A percentile compares a stretch with the other conserved stretches of the same genome.
These are phyloP conservation scores for Globisporangium emineosum DNA, from an alignment of 352 stramenopile genomes.

Conservation along the genomic window DNA sequence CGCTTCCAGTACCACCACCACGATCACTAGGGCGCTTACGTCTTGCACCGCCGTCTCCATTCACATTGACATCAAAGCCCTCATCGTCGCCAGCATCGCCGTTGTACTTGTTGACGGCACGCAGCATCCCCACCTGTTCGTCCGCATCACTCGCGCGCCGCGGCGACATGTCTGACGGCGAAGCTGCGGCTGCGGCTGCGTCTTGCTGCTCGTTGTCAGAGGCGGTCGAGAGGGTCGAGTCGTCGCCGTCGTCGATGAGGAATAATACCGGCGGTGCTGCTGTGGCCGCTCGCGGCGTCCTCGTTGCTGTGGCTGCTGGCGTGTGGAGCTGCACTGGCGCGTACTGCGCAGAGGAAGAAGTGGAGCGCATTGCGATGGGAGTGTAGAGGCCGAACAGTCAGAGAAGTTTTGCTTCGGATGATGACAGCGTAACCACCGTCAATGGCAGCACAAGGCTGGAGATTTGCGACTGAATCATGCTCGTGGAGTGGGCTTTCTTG, in stretches of 20 bases:
- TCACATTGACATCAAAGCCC: conserved; percentile 2
- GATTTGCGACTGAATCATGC: too few relatives aligned
- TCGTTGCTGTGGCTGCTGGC: not conserved
- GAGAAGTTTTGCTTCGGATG: too few relatives aligned
- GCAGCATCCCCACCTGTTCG: conserved; percentile 2
- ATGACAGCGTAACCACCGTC: too few relatives aligned
- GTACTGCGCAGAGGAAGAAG: conserved; percentile 1
- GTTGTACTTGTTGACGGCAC: not conserved
- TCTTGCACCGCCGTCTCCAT: not conserved
- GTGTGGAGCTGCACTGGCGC: conserved; percentile 12
- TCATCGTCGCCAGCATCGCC: not conserved
- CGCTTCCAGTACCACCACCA: not conserved
- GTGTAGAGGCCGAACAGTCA: too few relatives aligned
- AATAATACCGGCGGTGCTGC: not conserved
- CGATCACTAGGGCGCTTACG: not conserved
- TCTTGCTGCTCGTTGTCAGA: conserved; percentile 9
- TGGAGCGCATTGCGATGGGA: not conserved
- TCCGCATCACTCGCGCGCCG: not conserved
- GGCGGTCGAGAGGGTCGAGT: not conserved
- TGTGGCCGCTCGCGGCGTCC: not conserved
- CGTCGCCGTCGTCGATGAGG: conserved; percentile 1
- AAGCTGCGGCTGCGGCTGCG: not conserved
- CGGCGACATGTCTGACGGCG: not conserved
- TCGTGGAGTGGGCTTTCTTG: too few relatives aligned
- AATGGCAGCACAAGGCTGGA: too few relatives aligned